Base-by-base conservation (phyloP, 2,329 filamentous ascomycete species). In the Paracoccidioides brasiliensis region DNA sequence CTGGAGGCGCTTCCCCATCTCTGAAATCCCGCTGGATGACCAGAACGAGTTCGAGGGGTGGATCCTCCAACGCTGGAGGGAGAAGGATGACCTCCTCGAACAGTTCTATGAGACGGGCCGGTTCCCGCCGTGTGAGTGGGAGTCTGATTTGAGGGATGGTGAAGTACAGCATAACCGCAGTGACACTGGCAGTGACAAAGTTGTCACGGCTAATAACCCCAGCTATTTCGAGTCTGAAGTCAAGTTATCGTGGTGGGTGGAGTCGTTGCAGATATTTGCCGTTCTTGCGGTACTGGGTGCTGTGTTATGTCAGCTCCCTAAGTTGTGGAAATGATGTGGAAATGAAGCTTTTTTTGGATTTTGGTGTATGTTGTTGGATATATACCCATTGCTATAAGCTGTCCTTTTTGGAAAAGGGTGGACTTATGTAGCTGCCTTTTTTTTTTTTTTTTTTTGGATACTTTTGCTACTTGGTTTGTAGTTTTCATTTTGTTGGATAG, bases 81-180 rank as follows among this genome's bases (percentile, higher is more conserved):
- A 95, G 68, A 98, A 98, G 69, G 91, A 98, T 64, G 81, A 82
- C 35, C 77, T 96, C 48, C 81, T 98, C 66, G 90, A 96, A 62
- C 80, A 89, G 61, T 97, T 89, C 67, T 74, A 85, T 55, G 77
- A 79, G 14, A 90, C 84, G 2, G 89, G 86, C 3, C 80, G 84
- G 22, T 95, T 97, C 64, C 93, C 93, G 0, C 77, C 83, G 3
- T 61, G 59, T 32, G 84, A 85, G 60, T 75, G 81, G 5, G 79
- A 66, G 70, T 76, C 64, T 70, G 75, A 67, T 65, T 74, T 76
- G 55, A 73, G 71, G 22, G 54, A 48, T 6, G 46, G 38, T 10
- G 48, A 55, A 40, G 32, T 22, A n/a, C n/a, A 50, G 15, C 44
- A 48, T 33, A 48, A 35, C 2, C 12, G n/a, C 5, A 52, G 12